phyloP scores from a whole-genome alignment of 306 rosid species.

The Cucurbita ficifolia region DNA sequence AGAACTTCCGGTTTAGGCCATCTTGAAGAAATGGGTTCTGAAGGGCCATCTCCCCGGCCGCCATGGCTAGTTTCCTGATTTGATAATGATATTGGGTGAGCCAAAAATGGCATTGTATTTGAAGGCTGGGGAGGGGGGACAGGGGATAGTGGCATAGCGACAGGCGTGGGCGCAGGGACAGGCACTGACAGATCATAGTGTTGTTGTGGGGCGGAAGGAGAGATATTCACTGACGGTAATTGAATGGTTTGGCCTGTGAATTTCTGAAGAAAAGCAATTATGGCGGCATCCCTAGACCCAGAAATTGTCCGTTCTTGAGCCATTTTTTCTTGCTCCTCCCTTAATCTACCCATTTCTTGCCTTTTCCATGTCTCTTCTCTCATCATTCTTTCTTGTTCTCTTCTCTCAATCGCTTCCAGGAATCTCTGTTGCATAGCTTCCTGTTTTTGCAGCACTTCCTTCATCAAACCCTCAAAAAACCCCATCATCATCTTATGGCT shows the following conservation, averaged over 20 bases:
- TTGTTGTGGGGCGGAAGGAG: not conserved
- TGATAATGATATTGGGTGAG: not conserved
- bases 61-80: not conserved
- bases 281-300: conserved; percentile 30
- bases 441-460: conserved; percentile 33
- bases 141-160: not conserved
- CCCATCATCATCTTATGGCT: conserved; percentile 25
- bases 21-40: conserved; percentile 16
- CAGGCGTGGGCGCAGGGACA: not conserved
- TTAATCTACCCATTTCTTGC: conserved; percentile 26
- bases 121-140: not conserved
- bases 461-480: conserved; percentile 32
- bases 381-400: conserved; percentile 27
- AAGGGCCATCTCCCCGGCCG: conserved; percentile 6
- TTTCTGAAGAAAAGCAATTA: conserved; percentile 29
- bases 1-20: conserved; percentile 38
- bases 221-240: too few relatives aligned
- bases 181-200: not conserved
- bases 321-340: conserved; percentile 22
- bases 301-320: conserved; percentile 26
- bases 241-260: conserved; percentile 29
- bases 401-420: conserved; percentile 28
- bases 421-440: conserved; percentile 34
- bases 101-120: not conserved
- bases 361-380: conserved; percentile 37